These are phyloP conservation scores for Wolfiporia cocos DNA, from an alignment of 1,284 basidiomycete species.

Conservation along the genomic window DNA sequence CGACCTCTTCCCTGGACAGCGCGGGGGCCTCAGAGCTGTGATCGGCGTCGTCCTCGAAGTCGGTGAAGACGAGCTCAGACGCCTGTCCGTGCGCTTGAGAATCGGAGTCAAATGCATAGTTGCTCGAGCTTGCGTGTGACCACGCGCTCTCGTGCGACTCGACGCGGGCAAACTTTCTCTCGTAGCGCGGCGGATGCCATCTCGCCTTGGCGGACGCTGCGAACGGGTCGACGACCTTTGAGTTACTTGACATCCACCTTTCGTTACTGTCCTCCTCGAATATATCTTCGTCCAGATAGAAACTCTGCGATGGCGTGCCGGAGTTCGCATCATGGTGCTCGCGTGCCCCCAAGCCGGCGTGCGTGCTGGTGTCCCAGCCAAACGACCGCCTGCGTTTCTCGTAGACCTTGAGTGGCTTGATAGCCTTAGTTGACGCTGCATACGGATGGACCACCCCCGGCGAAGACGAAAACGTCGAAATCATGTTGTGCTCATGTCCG, in stretches of 20 bases:
- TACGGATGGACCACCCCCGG: slow-evolving; percentile 21
- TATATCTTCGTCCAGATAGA: background rate
- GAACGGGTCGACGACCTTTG: background rate
- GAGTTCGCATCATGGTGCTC: slow-evolving; percentile 1
- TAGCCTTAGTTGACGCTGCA: slow-evolving; percentile 23
- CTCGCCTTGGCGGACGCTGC: slow-evolving; percentile 2
- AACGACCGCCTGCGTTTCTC: slow-evolving; percentile 11
- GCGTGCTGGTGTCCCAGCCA: background rate
- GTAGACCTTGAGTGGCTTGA: slow-evolving; percentile 18
- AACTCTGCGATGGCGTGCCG: background rate
- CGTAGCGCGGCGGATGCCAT: slow-evolving; percentile 1
- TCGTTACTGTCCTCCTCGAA: too few species aligned
- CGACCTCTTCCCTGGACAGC: background rate
- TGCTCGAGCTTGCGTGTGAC: background rate
- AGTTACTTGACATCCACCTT: background rate
- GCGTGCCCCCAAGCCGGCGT: background rate
- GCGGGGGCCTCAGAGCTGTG: too few species aligned
- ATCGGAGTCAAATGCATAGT: background rate
- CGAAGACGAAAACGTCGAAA: slow-evolving; percentile 12
- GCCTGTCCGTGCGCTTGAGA: background rate
- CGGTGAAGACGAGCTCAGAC: background rate
- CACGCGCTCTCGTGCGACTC: background rate
- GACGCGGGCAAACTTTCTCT: slow-evolving; percentile 1
- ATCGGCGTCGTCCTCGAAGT: background rate
- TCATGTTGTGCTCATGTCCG: too few species aligned